phyloP scores from a whole-genome alignment of 2,329 filamentous ascomycete species.

The Elsinoe necatrix region DNA sequence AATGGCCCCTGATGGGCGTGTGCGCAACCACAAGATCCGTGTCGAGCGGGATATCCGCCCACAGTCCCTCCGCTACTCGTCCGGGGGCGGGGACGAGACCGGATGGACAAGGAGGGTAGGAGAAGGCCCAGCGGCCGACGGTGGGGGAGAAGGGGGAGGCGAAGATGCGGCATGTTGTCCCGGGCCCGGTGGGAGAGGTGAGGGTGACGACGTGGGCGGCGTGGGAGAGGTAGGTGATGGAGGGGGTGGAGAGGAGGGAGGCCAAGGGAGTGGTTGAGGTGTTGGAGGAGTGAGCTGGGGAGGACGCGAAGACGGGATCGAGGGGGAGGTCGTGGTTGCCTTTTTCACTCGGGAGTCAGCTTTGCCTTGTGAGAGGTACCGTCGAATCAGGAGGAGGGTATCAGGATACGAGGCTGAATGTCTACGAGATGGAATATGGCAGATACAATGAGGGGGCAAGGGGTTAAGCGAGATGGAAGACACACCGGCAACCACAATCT shows the following conservation, averaged over 20 bases:
- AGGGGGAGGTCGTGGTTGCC: constrained; percentile 71
- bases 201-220: constrained; percentile 47
- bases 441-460: no score
- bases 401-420: no score
- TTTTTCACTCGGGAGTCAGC: constrained; percentile 27
- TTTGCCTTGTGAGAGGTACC: no score
- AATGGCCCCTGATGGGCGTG: constrained; percentile 54
- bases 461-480: constrained; percentile 13
- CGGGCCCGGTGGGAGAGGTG: constrained; percentile 45
- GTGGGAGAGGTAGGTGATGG: constrained; percentile 59
- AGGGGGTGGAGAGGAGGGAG: constrained; percentile 42
- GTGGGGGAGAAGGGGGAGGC: constrained; percentile 58
- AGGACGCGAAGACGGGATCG: constrained; percentile 47
- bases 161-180: constrained; percentile 57
- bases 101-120: constrained; percentile 20
- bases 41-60: constrained; percentile 53
- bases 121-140: constrained; percentile 21
- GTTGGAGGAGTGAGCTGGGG: constrained; percentile 44
- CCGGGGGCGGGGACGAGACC: not conserved
- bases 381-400: no score
- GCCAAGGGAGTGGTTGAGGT: constrained; percentile 40
- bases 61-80: constrained; percentile 38
- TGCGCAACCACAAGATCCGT: constrained; percentile 63
- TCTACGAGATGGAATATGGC: no score
- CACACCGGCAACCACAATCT: constrained; percentile 60